Evolutionary conservation across 176 grass and related monocot genomes (phyloP).

Genomic region (Oryza coarctata): DNA sequence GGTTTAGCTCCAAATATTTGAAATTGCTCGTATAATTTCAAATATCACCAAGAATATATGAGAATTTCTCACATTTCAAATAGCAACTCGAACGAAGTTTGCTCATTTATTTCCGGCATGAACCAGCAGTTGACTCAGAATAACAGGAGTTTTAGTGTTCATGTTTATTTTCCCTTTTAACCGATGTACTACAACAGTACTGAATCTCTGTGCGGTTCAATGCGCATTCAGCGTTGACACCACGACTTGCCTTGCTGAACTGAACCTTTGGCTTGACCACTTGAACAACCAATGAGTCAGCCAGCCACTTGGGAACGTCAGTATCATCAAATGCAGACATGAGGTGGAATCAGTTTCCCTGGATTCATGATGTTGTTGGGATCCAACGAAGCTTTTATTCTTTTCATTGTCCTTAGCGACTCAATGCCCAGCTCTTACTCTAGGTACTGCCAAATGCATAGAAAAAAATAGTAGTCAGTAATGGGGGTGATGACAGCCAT

Average conservation of each 20-base stretch:
- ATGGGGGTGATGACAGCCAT: not conserved
- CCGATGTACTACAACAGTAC: not conserved
- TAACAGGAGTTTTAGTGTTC: not conserved
- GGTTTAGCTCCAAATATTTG: not conserved
- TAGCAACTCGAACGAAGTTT: not conserved
- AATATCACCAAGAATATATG: not conserved
- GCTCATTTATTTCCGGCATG: not conserved
- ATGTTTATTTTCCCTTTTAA: not conserved
- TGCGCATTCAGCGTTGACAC: not conserved
- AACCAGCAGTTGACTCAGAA: not conserved
- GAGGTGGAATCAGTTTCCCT: conserved; percentile 92
- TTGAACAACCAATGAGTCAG: not conserved
- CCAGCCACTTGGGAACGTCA: not conserved
- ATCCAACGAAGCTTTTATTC: conserved; percentile 84
- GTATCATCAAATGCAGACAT: conserved; percentile 64
- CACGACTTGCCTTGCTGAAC: not conserved
- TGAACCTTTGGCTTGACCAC: not conserved
- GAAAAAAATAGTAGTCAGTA: not conserved
- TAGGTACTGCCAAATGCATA: conserved; percentile 59
- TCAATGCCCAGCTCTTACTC: conserved; percentile 93
- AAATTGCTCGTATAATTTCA: not conserved
- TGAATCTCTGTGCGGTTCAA: not conserved
- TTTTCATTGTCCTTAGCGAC: conserved; percentile 94
- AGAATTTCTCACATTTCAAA: not conserved
- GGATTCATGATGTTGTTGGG: conserved; percentile 98